These are phyloP conservation scores for Tolypocladium guangdongense DNA, from an alignment of 2,329 filamentous ascomycete genomes.

Conservation along the genomic window DNA sequence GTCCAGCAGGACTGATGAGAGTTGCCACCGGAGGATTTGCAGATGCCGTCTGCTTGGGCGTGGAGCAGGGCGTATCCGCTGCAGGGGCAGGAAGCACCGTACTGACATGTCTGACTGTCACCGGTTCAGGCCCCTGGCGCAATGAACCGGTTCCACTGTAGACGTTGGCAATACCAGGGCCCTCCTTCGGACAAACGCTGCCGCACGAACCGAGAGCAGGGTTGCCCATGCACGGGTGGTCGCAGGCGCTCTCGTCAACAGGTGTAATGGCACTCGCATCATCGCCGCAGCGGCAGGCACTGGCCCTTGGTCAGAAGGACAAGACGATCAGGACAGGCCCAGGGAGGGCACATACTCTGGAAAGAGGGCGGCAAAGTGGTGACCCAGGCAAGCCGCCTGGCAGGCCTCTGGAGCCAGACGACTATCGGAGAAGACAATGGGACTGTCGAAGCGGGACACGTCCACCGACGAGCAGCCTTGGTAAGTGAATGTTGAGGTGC, in stretches of 20 bases:
- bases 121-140: not conserved
- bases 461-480: constrained; percentile 17
- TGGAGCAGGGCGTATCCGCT: constrained; percentile 1
- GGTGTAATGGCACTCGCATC: constrained; percentile 15
- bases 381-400: constrained; percentile 16
- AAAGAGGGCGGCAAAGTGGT: constrained; percentile 17
- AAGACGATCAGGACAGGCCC: accelerated
- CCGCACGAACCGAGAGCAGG: constrained; percentile 20
- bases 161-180: constrained; percentile 19
- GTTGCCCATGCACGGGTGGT: constrained; percentile 18
- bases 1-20: constrained; percentile 4
- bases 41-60: not conserved
- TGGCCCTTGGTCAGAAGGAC: constrained; percentile 8
- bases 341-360: constrained; percentile 15
- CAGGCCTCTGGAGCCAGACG: constrained; percentile 15
- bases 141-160: constrained; percentile 12
- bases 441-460: constrained; percentile 13
- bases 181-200: constrained; percentile 16
- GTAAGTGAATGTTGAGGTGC: constrained; percentile 13
- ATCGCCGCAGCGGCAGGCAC: constrained; percentile 25
- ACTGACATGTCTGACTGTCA: not conserved
- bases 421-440: constrained; percentile 11
- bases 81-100: constrained; percentile 1
- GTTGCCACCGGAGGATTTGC: not conserved
- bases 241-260: constrained; percentile 18